Base-by-base conservation (phyloP, 768 basidiomycete genomes). In the Tylopilus felleus region DNA sequence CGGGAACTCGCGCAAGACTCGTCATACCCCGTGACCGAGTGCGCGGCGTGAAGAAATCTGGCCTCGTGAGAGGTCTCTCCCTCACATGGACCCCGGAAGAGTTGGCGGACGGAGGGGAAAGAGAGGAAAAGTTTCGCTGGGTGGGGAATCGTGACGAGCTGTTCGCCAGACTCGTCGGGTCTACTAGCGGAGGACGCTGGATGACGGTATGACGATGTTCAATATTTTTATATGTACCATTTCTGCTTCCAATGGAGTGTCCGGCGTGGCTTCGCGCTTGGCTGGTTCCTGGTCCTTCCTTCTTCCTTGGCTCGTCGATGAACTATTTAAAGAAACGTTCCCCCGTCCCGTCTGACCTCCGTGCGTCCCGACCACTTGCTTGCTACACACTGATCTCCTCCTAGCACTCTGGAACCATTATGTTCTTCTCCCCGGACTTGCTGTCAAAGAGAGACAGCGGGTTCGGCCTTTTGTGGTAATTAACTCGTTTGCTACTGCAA, bases 361-460 rank as follows among this genome's bases (percentile, higher is more conserved):
- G 49, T 47, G 55, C n/a, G 54, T 57, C 40, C 46, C 28, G 27
- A n/a, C 36, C 53, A 36, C 38, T 49, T 50, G 43, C 31, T 36
- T 25, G 22, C 36, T 35, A 4, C 36, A 16, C 38, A 35, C 38
- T 57, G 35, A 53, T 38, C 23, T 36, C 35, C 38, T 45, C 42
- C 39, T 16, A 43, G 49, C 29, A 22, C 10, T 42, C 38, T 21
- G 2, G 14, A 25, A 21, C 31, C 43, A 28, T 43, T 13, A 93
- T 96, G 93, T 96, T 96, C 75, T 96, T 92, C 70, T 82, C 90
- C 40, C 76, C 86, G 8, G 92, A 94, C 47, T 72, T 95, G 5
- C 75, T 96, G 23, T 82, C 87, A 19, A 85, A 81, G 61, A 77
- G 92, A 55, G 91, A 95, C 61, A 91, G 86, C 60, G 90, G 93